Base-by-base conservation (phyloP, 768 basidiomycete species). In the Mycena pura region DNA sequence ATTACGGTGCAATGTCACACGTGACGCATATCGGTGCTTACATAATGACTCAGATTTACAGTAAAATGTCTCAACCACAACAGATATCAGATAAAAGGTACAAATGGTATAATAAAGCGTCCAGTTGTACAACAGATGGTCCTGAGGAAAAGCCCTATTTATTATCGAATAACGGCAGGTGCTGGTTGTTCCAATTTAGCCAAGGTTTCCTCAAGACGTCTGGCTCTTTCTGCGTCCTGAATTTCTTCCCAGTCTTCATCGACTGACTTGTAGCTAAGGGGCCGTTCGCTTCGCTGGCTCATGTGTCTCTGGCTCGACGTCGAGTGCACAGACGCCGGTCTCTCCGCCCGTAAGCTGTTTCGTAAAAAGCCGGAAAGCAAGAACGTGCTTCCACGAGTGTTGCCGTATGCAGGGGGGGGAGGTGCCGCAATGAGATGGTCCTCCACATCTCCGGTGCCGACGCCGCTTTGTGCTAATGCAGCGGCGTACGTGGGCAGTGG, bases 331-430 rank as follows among this genome's bases (percentile, higher is more conserved):
- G 82, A 80, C 14, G 63, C 47, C 50, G 81, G 83, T 54, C 84
- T 75, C 68, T 84, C 80, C 28, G 79, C 78, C n/a, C 85, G 69
- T 65, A 84, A 66, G 58, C 79, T 80, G 24, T 82, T 75, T 41
- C 76, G 73, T 52, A 89, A 69, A 70, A 79, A 82, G 6, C 86
- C 85, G 1, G 81, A 68, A 19, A 90, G 77, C 41, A 91, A 68
- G 41, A 91, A 77, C 19, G 80, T 88, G 74, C 87, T 89, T 32
- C 88, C 89, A 46, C 89, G 82, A 19, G 87, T 89, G 65, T 89
- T 82, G 22, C 90, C 90, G 70, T 91, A 91, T n/a, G 88, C 87
- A 10, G 90, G 90, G 7, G 90, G 90, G 1, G 90, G 89, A 5
- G 86, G 80, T 19, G 78, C 81, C 3, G 88, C 89, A 57, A 90